phyloP scores from a whole-genome alignment of 257 asterid species.

The Nicotiana knightiana region DNA sequence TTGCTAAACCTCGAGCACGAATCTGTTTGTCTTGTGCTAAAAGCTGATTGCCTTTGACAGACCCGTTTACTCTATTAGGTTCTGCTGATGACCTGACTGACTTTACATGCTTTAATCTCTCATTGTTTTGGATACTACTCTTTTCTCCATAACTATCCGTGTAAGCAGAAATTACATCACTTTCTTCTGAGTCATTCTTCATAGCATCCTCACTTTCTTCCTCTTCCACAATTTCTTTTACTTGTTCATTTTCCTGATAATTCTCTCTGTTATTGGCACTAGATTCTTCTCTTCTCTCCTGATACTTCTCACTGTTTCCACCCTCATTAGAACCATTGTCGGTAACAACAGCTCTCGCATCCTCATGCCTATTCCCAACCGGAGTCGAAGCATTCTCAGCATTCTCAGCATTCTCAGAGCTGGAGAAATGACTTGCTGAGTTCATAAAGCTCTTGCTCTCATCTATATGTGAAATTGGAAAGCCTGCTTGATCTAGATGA shows the following conservation, averaged over 20 bases:
- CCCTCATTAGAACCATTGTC: constrained; percentile 15
- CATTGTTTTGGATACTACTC: constrained; percentile 27
- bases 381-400: constrained; percentile 19
- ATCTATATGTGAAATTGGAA: constrained; percentile 16
- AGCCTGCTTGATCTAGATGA: constrained; percentile 10
- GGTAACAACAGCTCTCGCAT: constrained; percentile 15
- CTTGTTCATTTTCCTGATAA: constrained; percentile 23
- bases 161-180: constrained; percentile 20
- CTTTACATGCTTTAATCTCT: constrained; percentile 37
- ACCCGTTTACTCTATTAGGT: constrained; percentile 39
- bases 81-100: constrained; percentile 58
- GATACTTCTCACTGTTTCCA: constrained; percentile 9
- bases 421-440: constrained; percentile 14
- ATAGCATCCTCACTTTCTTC: constrained; percentile 13
- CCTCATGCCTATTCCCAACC: constrained; percentile 7
- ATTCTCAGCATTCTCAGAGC: constrained; percentile 13
- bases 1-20: constrained; percentile 16
- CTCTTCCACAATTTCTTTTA: constrained; percentile 20
- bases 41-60: constrained; percentile 28
- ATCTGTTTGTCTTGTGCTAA: constrained; percentile 18
- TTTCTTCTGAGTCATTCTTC: constrained; percentile 21
- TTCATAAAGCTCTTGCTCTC: constrained; percentile 10
- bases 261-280: constrained; percentile 8
- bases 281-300: neutral
- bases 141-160: constrained; percentile 16